Evolutionary conservation across 768 basidiomycete species (phyloP).

Genomic region (Boletus rubropictus): DNA sequence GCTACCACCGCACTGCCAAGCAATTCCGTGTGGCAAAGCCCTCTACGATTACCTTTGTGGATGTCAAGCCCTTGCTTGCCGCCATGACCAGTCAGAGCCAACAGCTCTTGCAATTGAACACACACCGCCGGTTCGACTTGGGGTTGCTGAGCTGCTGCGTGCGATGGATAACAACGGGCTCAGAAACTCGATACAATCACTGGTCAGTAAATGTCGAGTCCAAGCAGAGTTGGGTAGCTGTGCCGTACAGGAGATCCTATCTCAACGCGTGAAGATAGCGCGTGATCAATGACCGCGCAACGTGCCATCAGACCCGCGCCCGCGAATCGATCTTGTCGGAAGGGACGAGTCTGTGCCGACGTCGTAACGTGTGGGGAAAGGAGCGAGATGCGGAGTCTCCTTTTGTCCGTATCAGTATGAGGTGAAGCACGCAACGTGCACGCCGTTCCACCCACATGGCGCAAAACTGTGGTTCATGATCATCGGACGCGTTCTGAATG

Average conservation of each 20-base stretch:
- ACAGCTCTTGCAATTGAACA: no score
- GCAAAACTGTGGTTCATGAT: not conserved
- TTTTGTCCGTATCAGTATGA: no score
- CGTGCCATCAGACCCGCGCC: not conserved
- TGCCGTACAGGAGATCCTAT: not conserved
- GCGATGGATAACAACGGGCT: no score
- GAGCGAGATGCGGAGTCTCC: not conserved
- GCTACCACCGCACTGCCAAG: not conserved
- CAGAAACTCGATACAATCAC: no score
- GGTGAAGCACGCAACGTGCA: not conserved
- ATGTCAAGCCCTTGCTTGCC: no score
- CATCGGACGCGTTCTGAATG: not conserved
- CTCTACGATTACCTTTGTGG: no score
- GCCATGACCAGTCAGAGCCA: no score
- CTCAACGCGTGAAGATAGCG: not conserved
- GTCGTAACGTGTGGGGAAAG: not conserved
- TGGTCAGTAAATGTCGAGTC: no score
- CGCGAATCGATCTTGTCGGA: not conserved
- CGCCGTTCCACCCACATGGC: not conserved
- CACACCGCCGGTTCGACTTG: no score
- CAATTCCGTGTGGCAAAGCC: no score
- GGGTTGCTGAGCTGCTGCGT: no score
- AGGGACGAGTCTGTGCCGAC: not conserved
- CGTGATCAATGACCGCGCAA: not conserved
- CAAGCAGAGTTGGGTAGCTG: no score